phyloP scores from a whole-genome alignment of 2,329 filamentous ascomycete genomes.

The Aureobasidium sp. region DNA sequence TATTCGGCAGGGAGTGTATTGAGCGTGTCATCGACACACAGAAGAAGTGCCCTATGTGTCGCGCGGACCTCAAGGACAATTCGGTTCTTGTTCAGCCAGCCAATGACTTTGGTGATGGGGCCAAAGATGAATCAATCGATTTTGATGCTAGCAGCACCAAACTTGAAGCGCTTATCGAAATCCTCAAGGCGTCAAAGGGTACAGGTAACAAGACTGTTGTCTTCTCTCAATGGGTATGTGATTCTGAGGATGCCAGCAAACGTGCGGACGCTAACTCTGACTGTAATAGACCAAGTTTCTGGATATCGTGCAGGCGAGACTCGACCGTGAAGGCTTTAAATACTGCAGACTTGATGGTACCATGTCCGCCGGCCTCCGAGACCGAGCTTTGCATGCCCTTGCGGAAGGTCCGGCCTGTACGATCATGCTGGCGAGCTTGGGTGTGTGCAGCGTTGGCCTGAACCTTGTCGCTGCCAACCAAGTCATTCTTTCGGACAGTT shows the following conservation, averaged over 20 bases:
- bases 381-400: slow-evolving; percentile 59
- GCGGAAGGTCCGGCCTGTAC: slow-evolving; percentile 58
- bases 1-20: slow-evolving; percentile 69
- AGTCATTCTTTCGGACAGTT: slow-evolving; percentile 73
- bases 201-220: slow-evolving; percentile 62
- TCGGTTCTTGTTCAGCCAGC: slow-evolving; percentile 56
- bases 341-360: slow-evolving; percentile 71
- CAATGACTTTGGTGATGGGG: slow-evolving; percentile 39
- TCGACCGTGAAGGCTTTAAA: slow-evolving; percentile 50
- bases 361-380: slow-evolving; percentile 63
- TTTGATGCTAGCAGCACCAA: slow-evolving; percentile 66
- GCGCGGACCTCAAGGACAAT: slow-evolving; percentile 54
- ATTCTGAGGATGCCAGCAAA: slow-evolving; percentile 32
- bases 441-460: slow-evolving; percentile 75
- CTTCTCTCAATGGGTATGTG: slow-evolving; percentile 58
- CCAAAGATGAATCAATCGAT: slow-evolving; percentile 40
- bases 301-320: slow-evolving; percentile 59
- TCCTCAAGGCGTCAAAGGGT: slow-evolving; percentile 59
- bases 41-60: slow-evolving; percentile 77
- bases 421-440: slow-evolving; percentile 72
- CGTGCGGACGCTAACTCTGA: neutral
- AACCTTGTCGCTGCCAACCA: slow-evolving; percentile 82
- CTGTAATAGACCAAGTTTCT: slow-evolving; percentile 45
- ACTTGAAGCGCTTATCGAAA: slow-evolving; percentile 67
- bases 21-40: slow-evolving; percentile 63